These are phyloP conservation scores for Nitzschia palea DNA, from an alignment of 108 stramenopile species.

Conservation along the genomic window DNA sequence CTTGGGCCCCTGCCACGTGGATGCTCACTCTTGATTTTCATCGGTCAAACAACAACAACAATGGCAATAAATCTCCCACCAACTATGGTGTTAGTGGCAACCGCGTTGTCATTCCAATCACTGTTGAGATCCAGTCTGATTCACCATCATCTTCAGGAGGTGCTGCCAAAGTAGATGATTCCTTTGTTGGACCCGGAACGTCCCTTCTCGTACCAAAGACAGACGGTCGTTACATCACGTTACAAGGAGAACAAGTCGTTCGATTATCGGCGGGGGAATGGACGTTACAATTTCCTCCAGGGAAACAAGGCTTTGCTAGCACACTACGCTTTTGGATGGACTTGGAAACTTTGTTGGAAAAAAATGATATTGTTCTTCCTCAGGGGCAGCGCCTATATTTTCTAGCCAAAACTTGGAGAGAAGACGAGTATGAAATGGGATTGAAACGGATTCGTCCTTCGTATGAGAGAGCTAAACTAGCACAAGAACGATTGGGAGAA, in stretches of 20 bases:
- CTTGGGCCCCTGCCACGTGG: conserved; percentile 69
- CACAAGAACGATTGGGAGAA: conserved; percentile 47
- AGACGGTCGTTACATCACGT: conserved; percentile 43
- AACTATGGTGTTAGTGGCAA: conserved; percentile 53
- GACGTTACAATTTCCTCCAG: conserved; percentile 47
- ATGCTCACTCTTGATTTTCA: conserved; percentile 46
- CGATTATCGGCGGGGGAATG: conserved; percentile 57
- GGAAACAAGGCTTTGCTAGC: conserved; percentile 45
- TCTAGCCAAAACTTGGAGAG: conserved; percentile 54
- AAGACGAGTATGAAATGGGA: conserved; percentile 43
- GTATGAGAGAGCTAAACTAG: conserved; percentile 24
- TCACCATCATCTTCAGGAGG: conserved; percentile 5
- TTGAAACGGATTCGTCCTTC: conserved; percentile 39
- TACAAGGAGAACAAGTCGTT: conserved; percentile 54
- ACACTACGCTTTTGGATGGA: conserved; percentile 54
- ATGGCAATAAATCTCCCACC: conserved; percentile 30
- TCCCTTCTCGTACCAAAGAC: neutral
- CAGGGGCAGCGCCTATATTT: conserved; percentile 49
- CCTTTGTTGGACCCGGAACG: conserved; percentile 26
- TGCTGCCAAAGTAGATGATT: conserved; percentile 10
- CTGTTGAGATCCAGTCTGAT: conserved; percentile 37
- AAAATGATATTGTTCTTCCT: conserved; percentile 53
- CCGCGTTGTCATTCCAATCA: conserved; percentile 43
- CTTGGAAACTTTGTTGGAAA: conserved; percentile 19
- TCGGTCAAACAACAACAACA: too few relatives aligned